Evolutionary conservation across 108 stramenopile genomes (phyloP), one percentile per base, ranked within the genome.

Genomic region (Cyclotella choctawhatcheeana): DNA sequence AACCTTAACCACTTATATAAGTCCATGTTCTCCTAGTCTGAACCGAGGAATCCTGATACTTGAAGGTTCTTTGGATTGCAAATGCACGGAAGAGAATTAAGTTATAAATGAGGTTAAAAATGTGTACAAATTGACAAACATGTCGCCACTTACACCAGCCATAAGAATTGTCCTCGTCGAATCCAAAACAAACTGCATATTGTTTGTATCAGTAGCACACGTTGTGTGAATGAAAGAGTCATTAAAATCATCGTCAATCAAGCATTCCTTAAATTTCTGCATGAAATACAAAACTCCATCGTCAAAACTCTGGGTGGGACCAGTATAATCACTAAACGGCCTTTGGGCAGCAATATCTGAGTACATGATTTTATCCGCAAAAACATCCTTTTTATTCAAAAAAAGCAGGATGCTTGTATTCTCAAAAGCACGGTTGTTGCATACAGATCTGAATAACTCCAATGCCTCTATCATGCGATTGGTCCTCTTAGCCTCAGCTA

Each of bases 361-460:
- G 55, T 89, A 85, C 52, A 85, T 77, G 20, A 99, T 94, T 72
- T 98, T 99, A 59, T 97, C 97, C 20, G 89, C 93, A 72, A 98
- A 99, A 27, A 99, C 81, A 73, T 99, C 98, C 76, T 93, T 95
- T 82, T 99, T 99, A 80, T 99, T 99, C 25, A 99, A 80, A 74
- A 99, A 94, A 22, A 96, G 84, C 81, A 96, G 86, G 37, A 76
- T 76, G 50, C 84, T 83, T 6, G 97, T 97, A 34, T 97, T 87
- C 44, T 90, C 88, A 77, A 99, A 99, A 54, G 91, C 91, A 24
- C 89, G 81, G 78, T 98, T 98, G 73, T 97, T 97, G 62, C 92
- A 92, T 21, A 99, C 96, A 6, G 96, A 96, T 43, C 93, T 87
- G 76, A 98, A 99, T n/a, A 99, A 87, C 26, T 93, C 88, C 44